A percentile compares a stretch with the other conserved stretches of the same genome.
Conservation (phyloP, 2,329 filamentous ascomycete genomes). For the Aspergillus neotritici region DNA sequence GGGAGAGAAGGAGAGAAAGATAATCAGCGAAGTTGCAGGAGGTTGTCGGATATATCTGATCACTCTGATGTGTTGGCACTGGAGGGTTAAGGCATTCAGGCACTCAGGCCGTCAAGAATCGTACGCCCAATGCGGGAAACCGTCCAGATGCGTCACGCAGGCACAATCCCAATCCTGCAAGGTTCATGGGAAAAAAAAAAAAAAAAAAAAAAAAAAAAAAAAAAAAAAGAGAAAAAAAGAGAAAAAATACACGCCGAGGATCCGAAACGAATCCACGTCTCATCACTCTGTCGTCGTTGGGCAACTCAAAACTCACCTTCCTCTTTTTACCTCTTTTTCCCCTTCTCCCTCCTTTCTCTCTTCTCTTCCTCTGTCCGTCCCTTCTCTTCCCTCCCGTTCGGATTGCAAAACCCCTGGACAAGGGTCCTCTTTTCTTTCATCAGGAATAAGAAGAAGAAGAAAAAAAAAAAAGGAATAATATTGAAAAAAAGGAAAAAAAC, state of each 20-base stretch:
- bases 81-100: slow-evolving; percentile 1
- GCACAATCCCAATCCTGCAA: too few species aligned
- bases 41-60: too few species aligned
- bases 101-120: not conserved
- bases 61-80: slow-evolving; percentile 15
- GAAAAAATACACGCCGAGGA: slow-evolving; percentile 15
- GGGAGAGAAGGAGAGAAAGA: slow-evolving; percentile 5
- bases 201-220: slow-evolving; percentile 10
- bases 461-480: slow-evolving; percentile 5
- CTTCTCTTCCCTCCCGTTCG: slow-evolving; percentile 22
- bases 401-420: slow-evolving; percentile 12
- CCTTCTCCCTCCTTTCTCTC: slow-evolving; percentile 21
- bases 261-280: slow-evolving; percentile 15
- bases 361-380: slow-evolving; percentile 20
- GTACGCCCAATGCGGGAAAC: slow-evolving; percentile 14
- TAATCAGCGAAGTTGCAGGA: slow-evolving; percentile 7
- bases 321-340: slow-evolving; percentile 21
- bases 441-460: slow-evolving; percentile 15
- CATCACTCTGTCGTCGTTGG: too few species aligned
- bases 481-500: too few species aligned
- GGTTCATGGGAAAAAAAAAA: too few species aligned
- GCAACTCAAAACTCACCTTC: slow-evolving; percentile 11
- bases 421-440: too few species aligned
- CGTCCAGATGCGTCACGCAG: slow-evolving; percentile 12
- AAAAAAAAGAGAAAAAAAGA: slow-evolving; percentile 2